These are phyloP conservation scores for Mrakia blollopis DNA, from an alignment of 768 basidiomycete genomes.

Conservation along the genomic window DNA sequence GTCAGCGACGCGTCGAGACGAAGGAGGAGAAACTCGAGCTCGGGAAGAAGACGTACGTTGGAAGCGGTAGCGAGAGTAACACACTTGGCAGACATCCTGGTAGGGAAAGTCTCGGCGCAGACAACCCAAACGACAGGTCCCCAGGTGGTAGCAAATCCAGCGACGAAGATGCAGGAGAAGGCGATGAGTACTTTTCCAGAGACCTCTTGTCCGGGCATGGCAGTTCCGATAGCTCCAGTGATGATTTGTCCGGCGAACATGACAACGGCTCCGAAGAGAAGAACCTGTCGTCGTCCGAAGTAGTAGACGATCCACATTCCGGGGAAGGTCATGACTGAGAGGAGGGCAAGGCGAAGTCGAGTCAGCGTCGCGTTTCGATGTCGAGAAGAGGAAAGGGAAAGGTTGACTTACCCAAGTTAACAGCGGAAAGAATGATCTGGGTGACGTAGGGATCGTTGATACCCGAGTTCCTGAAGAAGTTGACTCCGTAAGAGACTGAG, in stretches of 20 bases:
- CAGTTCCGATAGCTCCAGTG: conserved; percentile 41
- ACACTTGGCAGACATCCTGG: conserved; percentile 42
- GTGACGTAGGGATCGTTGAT: conserved; percentile 41
- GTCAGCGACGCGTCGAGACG: background rate
- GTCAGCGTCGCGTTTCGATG: background rate
- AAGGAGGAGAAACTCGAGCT: background rate
- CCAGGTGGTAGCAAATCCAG: conserved; percentile 42
- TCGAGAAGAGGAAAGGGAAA: background rate
- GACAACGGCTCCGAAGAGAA: conserved; percentile 28
- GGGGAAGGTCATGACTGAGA: conserved; percentile 24
- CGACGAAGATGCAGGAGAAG: conserved; percentile 45
- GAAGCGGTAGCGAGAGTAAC: conserved; percentile 45
- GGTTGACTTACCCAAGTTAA: conserved; percentile 31
- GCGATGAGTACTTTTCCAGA: conserved; percentile 45
- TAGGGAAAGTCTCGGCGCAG: conserved; percentile 45
- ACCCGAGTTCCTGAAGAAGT: conserved; percentile 41
- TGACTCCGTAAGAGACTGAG: conserved; percentile 35
- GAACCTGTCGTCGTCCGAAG: conserved; percentile 29
- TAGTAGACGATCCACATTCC: conserved; percentile 33
- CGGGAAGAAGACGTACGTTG: conserved; percentile 32
- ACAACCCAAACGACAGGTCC: conserved; percentile 45
- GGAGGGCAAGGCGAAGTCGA: background rate
- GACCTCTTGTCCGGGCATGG: conserved; percentile 39
- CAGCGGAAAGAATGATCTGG: conserved; percentile 25
- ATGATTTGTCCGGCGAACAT: conserved; percentile 21